Evolutionary conservation across 106 monocot species (phyloP), one percentile per base, ranked within the genome.

Genomic region (Allium sativum): DNA sequence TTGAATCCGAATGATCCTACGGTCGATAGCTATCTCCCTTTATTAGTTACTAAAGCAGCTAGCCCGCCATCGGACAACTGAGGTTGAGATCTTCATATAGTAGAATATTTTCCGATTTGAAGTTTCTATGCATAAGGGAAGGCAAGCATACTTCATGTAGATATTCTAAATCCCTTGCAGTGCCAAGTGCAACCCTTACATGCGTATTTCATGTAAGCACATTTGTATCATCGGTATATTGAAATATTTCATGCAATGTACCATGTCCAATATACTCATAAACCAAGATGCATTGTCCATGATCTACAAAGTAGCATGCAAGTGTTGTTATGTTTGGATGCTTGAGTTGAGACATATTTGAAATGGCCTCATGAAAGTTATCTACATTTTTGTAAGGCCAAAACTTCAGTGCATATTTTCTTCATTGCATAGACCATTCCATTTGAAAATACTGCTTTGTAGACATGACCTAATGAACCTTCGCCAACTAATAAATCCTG

Each of bases 1-100:
- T 81, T 90, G 48, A 90, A 95, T 61, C 93, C 93, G 68, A 90
- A 90, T 48, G 94, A 95, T 62, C 86, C 86, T 40, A 90, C 81
- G 0, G 86, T 81, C 11, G 86, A 90, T 52, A 85, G 66, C 93
- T 93, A 62, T 64, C 84, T 76, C 70, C 82, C 84, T 1, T 80
- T 78, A 67, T 83, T 86, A 43, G 78, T 82, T 70, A 80, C 70
- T 67, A 89, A 66, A 60, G 86, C 62, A 59, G 89, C 80, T 44
- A 86, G 21, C 10, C 83, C 86, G 72, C 89, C 83, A 59, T 89
- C 89, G 61, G 89, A 89, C 54, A 86, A 60, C 64, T 79, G 83
- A 72, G 89, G 81, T 65, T 83, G 22, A 89, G 58, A 62, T 89
- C 86, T 67, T 79, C 83, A 79, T 94, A 86, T 10, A 89, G 76